Evolutionary conservation across 441 rosid species (phyloP), one percentile per base, ranked within the genome.

Genomic region (Biscutella laevigata): DNA sequence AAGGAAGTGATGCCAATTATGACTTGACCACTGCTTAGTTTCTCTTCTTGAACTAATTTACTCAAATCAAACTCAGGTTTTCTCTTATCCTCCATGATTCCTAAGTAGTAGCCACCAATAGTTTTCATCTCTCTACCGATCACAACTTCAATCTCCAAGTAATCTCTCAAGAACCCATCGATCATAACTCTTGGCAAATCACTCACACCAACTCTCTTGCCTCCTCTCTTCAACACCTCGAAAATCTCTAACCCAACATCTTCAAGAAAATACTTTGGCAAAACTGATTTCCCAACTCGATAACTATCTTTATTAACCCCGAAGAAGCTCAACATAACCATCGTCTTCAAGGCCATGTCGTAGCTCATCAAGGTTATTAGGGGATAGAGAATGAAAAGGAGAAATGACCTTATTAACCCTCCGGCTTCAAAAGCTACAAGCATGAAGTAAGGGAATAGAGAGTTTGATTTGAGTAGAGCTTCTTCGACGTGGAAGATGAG

Each of bases 361-460:
- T 73, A 71, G 13, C 77, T 53, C 38, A 79, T 12, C 29, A 60
- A n/a, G 29, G 64, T 36, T 40, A 76, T 57, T 2, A 83, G 40
- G 17, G 95, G 89, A 69, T 78, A 80, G 5, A 73, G 26, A 16
- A 80, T 28, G 20, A 86, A 67, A 58, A 83, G 59, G 4, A 68
- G 2, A 36, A 77, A 59, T 4, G 92, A 77, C 49, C 92, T 76
- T 10, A 79, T n/a, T 0, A 74, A 22, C 39, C 85, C 78, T 36
- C 87, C 88, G 0, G 78, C 85, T 74, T 86, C 87, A 20, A 81
- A 79, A 36, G 89, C 83, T 6, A 81, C 89, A 7, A 79, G 69
- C 89, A 86, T 81, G 77, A 81, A 86, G 73, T 78, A 83, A 22
- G 95, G 82, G 48, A 86, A 83, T 27, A 64, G 37, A 7, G 77